phyloP scores from a whole-genome alignment of 2,329 filamentous ascomycete species.

The Scleromitrula shiraiana region DNA sequence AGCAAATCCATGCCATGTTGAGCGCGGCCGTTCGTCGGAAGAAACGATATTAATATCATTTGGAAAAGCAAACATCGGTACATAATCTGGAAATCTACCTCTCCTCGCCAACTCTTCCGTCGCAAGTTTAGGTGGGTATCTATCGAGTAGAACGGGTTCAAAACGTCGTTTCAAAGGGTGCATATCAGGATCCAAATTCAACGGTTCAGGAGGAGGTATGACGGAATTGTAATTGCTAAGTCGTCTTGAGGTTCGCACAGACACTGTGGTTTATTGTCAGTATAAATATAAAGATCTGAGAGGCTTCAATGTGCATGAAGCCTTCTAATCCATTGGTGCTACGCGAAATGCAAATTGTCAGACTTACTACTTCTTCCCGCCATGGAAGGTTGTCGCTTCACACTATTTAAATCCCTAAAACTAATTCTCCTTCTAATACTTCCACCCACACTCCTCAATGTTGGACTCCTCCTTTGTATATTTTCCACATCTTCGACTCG shows the following conservation, averaged over 20 bases:
- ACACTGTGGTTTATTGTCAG: slow-evolving; percentile 38
- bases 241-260: slow-evolving; percentile 73
- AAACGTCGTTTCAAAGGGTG: slow-evolving; percentile 90
- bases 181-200: slow-evolving; percentile 86
- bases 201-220: slow-evolving; percentile 84
- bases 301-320: neutral
- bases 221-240: slow-evolving; percentile 98
- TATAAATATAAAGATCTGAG: slow-evolving; percentile 9
- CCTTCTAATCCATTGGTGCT: too few relatives aligned
- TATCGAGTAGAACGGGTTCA: slow-evolving; percentile 90
- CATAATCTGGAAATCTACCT: slow-evolving; percentile 89
- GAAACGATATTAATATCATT: slow-evolving; percentile 12
- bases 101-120: slow-evolving; percentile 72
- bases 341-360: neutral
- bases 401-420: slow-evolving; percentile 89
- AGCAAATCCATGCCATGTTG: slow-evolving; percentile 98
- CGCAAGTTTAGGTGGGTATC: slow-evolving; percentile 80
- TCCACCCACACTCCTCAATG: slow-evolving; percentile 51
- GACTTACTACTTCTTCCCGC: slow-evolving; percentile 61
- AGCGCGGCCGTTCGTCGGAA: slow-evolving; percentile 55
- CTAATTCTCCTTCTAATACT: slow-evolving; percentile 90
- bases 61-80: slow-evolving; percentile 44
- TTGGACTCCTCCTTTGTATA: slow-evolving; percentile 36
- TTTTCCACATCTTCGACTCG: slow-evolving; percentile 59
- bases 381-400: slow-evolving; percentile 75